Evolutionary conservation across 495 filamentous ascomycete species (phyloP).

Genomic region (Choiromyces venosus): DNA sequence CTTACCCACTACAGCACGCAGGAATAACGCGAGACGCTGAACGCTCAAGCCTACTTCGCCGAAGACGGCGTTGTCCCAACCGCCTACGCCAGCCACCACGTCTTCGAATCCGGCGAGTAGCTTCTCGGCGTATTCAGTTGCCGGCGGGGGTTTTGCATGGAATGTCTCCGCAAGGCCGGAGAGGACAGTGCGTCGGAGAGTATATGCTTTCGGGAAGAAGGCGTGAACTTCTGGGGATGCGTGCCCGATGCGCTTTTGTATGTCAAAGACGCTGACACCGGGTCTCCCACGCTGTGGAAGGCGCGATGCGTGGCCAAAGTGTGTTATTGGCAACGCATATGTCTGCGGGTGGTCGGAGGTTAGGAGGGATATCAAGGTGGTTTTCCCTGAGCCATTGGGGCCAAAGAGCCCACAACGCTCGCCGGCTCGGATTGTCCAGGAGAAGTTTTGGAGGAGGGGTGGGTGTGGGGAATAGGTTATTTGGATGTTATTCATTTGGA

Average conservation of each 20-base stretch:
- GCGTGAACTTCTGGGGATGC: constrained; percentile 89
- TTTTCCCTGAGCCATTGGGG: constrained; percentile 86
- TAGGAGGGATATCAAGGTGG: constrained; percentile 83
- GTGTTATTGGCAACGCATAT: constrained; percentile 76
- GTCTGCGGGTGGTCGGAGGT: constrained; percentile 93
- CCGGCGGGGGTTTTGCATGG: constrained; percentile 59
- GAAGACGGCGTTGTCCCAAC: constrained; percentile 58
- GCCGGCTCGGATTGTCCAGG: constrained; percentile 76
- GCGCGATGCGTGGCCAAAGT: constrained; percentile 70
- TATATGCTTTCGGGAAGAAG: constrained; percentile 78
- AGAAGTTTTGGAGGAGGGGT: constrained; percentile 68
- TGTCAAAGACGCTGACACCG: constrained; percentile 83
- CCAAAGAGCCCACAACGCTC: constrained; percentile 89
- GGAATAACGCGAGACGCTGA: constrained; percentile 77
- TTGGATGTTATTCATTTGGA: constrained; percentile 78
- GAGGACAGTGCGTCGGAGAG: constrained; percentile 67
- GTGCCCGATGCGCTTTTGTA: constrained; percentile 84
- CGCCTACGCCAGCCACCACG: constrained; percentile 16
- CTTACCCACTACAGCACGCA: constrained; percentile 73
- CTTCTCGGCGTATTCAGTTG: constrained; percentile 44
- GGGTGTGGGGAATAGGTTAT: constrained; percentile 62
- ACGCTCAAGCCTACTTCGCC: constrained; percentile 68
- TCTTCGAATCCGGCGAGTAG: constrained; percentile 23
- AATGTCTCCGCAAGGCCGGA: constrained; percentile 89
- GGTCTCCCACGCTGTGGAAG: constrained; percentile 65